Evolutionary conservation across 2,329 filamentous ascomycete genomes (phyloP), one percentile per base, ranked within the genome.

Genomic region (Zalaria sp.): DNA sequence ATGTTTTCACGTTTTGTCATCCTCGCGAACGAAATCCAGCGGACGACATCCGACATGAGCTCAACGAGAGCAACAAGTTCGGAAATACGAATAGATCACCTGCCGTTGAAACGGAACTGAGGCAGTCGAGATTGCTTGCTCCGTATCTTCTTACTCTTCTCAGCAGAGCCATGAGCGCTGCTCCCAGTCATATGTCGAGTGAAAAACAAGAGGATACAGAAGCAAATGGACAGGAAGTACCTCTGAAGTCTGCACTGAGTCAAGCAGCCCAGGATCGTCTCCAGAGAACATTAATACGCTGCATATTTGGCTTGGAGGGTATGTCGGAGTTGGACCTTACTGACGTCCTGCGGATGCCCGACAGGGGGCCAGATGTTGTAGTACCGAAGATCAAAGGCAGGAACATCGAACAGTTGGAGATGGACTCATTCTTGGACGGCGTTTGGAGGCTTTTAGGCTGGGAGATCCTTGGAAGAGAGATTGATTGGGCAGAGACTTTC

Each of bases 401-500:
- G 29, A 32, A 32, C 7, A 3, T n/a, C 7, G 29, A 32, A n/a
- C 7, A 32, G 29, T 32, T n/a, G 29, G 29, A 7, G 29, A 32
- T 36, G 55, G 55, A 8, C 5, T 74, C 69, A 69, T 74, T 71
- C 47, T 61, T 62, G 35, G 60, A 62, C 41, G 65, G 72, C 47
- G 53, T 73, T 1, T 75, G 72, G 72, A 56, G 60, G 38, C 50
- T 73, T 35, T 51, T 75, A 5, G 72, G 72, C 0, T 75, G 71
- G 70, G 67, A 73, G 37, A 51, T 67, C 4, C 49, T 67, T 25
- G 39, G 47, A 9, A 32, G 38, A 27, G 49, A 47, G n/a, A 38
- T 27, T 26, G 38, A 40, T 25, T 40, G 38, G 28, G 29, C 29
- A 3, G n/a, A 32, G 29, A 32, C 18, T 18, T 18, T 18, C 18